phyloP scores from a whole-genome alignment of 352 stramenopile genomes.

The Globisporangium radiosum region DNA sequence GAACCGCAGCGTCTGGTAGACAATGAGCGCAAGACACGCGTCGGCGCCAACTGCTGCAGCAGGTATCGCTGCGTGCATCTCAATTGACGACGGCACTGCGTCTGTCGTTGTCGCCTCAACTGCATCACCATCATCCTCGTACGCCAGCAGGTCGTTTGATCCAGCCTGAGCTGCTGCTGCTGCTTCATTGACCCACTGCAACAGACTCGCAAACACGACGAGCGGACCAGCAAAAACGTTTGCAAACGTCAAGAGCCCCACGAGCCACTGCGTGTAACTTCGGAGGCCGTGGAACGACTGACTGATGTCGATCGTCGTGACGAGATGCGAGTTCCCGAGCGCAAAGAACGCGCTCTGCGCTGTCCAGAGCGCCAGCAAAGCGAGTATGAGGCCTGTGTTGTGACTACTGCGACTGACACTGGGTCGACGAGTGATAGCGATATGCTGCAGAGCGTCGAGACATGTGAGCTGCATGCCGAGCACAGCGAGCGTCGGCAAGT shows the following conservation, averaged over 20 bases:
- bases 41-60: not conserved
- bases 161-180: not conserved
- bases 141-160: no score
- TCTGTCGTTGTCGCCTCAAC: not conserved
- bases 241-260: conserved; percentile 66
- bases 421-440: not conserved
- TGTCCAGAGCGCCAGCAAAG: conserved; percentile 35
- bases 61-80: not conserved
- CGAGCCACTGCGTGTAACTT: conserved; percentile 77
- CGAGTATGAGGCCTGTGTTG: conserved; percentile 12
- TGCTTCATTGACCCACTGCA: conserved; percentile 27
- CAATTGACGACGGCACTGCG: not conserved
- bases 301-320: conserved; percentile 87
- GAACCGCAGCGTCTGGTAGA: conserved; percentile 55
- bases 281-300: conserved; percentile 79
- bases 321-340: conserved; percentile 84
- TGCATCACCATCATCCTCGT: not conserved
- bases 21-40: conserved; percentile 33
- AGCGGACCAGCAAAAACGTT: conserved; percentile 72
- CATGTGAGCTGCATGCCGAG: conserved; percentile 42
- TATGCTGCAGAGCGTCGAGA: conserved; percentile 18
- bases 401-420: not conserved
- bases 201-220: conserved; percentile 43
- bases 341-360: conserved; percentile 75
- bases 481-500: conserved; percentile 53